These are phyloP conservation scores for Oehlia diaphana DNA, from an alignment of 192 early-diverging fungal species.

Conservation along the genomic window DNA sequence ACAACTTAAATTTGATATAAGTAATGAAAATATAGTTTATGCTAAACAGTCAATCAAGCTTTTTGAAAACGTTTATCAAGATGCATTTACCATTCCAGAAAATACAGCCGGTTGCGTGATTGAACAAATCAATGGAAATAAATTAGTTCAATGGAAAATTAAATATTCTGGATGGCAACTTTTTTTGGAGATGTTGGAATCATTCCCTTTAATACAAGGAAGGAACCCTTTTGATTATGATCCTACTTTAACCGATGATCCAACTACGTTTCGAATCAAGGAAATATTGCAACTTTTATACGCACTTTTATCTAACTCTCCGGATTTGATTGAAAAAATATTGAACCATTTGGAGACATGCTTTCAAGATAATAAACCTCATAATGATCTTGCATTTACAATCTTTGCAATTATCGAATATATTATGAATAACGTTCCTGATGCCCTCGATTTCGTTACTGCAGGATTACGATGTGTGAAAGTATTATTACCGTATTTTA, in stretches of 20 bases:
- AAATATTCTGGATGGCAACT: constrained; percentile 21
- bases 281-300: constrained; percentile 4
- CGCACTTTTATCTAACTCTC: constrained; percentile 6
- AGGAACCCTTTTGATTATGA: not conserved
- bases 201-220: not conserved
- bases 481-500: constrained; percentile 9
- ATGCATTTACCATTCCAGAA: constrained; percentile 29
- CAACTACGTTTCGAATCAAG: not conserved
- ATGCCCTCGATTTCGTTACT: not conserved
- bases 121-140: not conserved
- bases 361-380: not conserved
- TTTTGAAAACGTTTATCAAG: constrained; percentile 33
- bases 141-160: constrained; percentile 9
- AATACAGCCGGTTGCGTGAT: constrained; percentile 18
- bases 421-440: not conserved
- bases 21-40: not conserved
- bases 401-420: constrained; percentile 9
- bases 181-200: constrained; percentile 1
- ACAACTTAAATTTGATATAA: constrained; percentile 14
- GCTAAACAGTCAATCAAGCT: not conserved
- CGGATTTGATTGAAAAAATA: not conserved
- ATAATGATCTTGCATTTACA: not conserved
- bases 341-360: not conserved
- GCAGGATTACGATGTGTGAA: not conserved
- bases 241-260: not conserved